Evolutionary conservation across 1,284 basidiomycete species (phyloP), one percentile per base, ranked within the genome.

Genomic region (Boletus calvinii): DNA sequence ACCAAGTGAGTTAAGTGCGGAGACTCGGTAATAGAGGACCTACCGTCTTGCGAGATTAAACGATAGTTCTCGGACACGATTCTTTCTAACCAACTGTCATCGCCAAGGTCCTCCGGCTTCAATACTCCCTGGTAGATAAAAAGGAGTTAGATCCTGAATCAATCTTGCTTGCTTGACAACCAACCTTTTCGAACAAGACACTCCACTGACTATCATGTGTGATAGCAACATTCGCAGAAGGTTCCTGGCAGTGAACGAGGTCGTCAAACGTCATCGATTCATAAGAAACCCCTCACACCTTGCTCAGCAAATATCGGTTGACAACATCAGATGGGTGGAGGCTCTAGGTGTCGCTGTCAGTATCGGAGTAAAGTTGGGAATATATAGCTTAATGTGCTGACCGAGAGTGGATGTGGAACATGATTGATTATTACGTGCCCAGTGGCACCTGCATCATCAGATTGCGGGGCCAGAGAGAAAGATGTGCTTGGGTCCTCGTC

Each of bases 291-390:
- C 9, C 10, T 37, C 55, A 12, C 1, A 60, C 58, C 36, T 52
- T 57, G 20, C 13, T 36, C 0, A 60, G n/a, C n/a, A 60, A 32
- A 42, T 56, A 62, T 31, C 48, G 45, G n/a, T 61, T 60, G 35
- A 60, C 15, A 10, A 48, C 6, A 5, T 60, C 58, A 10, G 58
- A 46, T 2, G 56, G 59, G n/a, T 59, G 59, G 32, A 49, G 5
- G 17, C 38, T 45, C 54, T 55, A 18, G 4, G 29, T 37, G 18
- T 24, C 2, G 18, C 7, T 20, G 29, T 55, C 34, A 57, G 20
- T 15, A 53, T 36, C 7, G 13, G 11, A 15, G 10, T 41, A 9
- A 6, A 6, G 10, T 5, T 12, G 13, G 6, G 13, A 2, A 26
- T 22, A 22, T 26, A 26, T 26, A 26, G 15, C 5, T 29, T 7